Base-by-base conservation (phyloP, 2,329 filamentous ascomycete genomes). In the Pyricularia sp. region DNA sequence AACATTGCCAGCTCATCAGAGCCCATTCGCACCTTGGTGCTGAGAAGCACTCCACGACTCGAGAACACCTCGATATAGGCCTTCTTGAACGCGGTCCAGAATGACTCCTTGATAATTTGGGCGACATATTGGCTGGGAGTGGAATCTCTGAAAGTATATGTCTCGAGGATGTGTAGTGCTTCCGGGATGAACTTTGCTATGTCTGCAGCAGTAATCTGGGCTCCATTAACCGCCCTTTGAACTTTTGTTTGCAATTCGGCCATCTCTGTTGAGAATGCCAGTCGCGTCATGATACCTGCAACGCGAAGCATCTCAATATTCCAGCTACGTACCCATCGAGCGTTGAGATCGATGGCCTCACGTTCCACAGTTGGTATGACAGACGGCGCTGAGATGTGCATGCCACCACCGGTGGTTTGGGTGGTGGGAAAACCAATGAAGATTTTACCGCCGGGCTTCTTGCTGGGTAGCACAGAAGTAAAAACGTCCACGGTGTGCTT, bases 391-490 rank as follows among this genome's bases (percentile, higher is more conserved):
- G 94, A 98, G 33, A 99, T 91, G 78, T 99, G 95, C 76, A 96
- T 91, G 20, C 94, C 92, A 31, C 94, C 89, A 68, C 94, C 95
- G 0, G 96, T 99, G 0, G 95, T 99, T 80, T 99, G 95, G 73
- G 94, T 94, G 1, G 95, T 99, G 3, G 95, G 94, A 76, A 99
- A 99, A 0, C 95, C 95, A 75, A 99, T 99, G 75, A 98, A 99
- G 68, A 99, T 92, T 68, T 92, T 90, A 7, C 95, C 95, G 10
- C 88, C 87, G 0, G 86, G 86, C 73, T 92, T 92, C 77, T 93
- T 96, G 69, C 87, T 93, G 2, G 95, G 95, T 5, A 98, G 80
- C 0, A 99, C 94, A 1, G 94, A 95, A 1, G 91, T 87, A 77
- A 99, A 97, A 9, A 99, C 89, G 75, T 97, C 92, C 0, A 86